Conservation (phyloP, 495 filamentous ascomycete species). For the Neurospora tetraspora region DNA sequence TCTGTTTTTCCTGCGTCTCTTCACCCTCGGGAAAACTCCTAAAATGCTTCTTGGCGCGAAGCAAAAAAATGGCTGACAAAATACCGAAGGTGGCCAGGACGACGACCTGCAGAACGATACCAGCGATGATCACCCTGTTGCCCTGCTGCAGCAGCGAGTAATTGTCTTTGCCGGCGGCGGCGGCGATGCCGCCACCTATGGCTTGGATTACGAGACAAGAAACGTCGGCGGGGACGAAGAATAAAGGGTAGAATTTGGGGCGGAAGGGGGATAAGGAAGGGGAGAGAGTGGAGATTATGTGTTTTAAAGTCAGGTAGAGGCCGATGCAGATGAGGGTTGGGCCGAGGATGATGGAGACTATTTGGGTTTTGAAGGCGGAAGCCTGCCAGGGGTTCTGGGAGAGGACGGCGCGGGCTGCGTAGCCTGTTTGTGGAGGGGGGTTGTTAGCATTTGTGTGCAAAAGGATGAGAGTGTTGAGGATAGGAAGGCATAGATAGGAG, state of each 20-base stretch:
- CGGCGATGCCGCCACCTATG: conserved; percentile 54
- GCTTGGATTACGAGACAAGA: conserved; percentile 55
- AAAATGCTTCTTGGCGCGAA: conserved; percentile 26
- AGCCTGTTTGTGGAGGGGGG: conserved; percentile 28
- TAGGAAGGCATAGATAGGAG: too few species aligned
- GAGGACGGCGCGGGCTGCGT: conserved; percentile 51
- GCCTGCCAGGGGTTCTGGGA: conserved; percentile 48
- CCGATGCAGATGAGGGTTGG: conserved; percentile 57
- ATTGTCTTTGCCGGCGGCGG: conserved; percentile 32
- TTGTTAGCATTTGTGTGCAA: too few species aligned
- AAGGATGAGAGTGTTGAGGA: too few species aligned
- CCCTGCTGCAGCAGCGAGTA: conserved; percentile 29
- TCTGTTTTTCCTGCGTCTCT: conserved; percentile 14
- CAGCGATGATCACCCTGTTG: conserved; percentile 60
- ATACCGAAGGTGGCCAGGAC: conserved; percentile 49
- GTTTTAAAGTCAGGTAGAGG: conserved; percentile 58
- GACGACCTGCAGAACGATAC: conserved; percentile 58
- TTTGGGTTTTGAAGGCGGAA: conserved; percentile 54
- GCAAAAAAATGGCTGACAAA: conserved; percentile 38
- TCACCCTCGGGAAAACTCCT: conserved; percentile 10
- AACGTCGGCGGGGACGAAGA: conserved; percentile 59
- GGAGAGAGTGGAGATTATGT: conserved; percentile 21
- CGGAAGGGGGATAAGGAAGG: conserved; percentile 23
- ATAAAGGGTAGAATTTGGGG: conserved; percentile 48
- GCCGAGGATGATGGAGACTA: conserved; percentile 55